Evolutionary conservation across 1,139 yeast species (phyloP).

Genomic region (Yamadazyma sp.): DNA sequence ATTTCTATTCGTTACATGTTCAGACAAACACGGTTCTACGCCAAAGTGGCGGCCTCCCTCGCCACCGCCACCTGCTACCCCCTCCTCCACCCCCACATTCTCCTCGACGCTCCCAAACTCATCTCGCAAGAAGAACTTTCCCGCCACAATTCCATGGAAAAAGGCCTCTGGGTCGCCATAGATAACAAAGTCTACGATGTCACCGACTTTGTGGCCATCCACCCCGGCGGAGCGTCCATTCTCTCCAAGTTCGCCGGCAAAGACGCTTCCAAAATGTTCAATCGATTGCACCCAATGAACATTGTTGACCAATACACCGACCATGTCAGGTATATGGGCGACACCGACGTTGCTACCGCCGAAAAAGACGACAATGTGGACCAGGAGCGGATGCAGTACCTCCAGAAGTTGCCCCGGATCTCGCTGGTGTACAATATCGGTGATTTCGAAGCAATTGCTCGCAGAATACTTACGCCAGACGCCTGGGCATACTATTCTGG

Average conservation of each 20-base stretch:
- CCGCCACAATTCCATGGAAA: constrained; percentile 3
- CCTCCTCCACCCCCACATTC: neutral
- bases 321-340: constrained; percentile 4
- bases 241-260: constrained; percentile 27
- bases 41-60: neutral
- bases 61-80: neutral
- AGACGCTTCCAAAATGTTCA: constrained; percentile 22
- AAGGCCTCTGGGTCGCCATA: constrained; percentile 24
- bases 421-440: constrained; percentile 40
- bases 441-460: constrained; percentile 56
- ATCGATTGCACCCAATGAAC: constrained; percentile 16
- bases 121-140: constrained; percentile 6
- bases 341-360: neutral
- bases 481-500: constrained; percentile 89
- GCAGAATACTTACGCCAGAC: constrained; percentile 61
- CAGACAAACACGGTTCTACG: no score
- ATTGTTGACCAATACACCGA: constrained; percentile 7
- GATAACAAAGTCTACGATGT: constrained; percentile 30
- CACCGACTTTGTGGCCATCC: constrained; percentile 23
- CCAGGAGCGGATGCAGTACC: neutral
- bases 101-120: neutral
- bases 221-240: constrained; percentile 30
- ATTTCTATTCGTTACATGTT: no score
- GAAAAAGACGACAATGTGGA: neutral
- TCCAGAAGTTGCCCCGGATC: constrained; percentile 5